A percentile compares a stretch with the other conserved stretches of the same genome.
phyloP scores from a whole-genome alignment of 306 rosid species.

The Pyrus communis region DNA sequence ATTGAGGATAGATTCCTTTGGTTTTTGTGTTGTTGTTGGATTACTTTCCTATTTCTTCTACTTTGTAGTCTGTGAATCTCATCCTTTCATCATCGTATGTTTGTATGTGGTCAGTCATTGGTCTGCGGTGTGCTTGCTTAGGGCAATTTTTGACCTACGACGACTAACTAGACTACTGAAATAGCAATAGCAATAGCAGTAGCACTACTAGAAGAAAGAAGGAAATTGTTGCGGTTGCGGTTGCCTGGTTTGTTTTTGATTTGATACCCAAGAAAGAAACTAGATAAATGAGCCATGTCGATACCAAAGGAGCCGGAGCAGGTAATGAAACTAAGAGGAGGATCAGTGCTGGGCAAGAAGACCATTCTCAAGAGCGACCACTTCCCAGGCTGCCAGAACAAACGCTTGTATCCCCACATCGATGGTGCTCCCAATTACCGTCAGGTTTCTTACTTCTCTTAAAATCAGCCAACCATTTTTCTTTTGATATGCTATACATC shows the following conservation, averaged over 20 bases:
- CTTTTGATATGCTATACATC: background rate
- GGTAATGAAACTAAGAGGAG: conserved; percentile 77
- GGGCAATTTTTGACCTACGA: background rate
- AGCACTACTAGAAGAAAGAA: background rate
- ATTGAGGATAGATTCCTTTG: background rate
- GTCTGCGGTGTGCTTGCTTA: background rate
- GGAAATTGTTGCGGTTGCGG: background rate
- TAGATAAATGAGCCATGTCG: conserved; percentile 19
- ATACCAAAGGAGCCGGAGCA: conserved; percentile 59
- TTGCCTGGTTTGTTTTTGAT: too few relatives aligned
- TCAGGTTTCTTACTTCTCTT: conserved; percentile 28
- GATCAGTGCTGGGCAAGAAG: conserved; percentile 81
- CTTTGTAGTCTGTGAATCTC: background rate
- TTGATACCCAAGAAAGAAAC: background rate
- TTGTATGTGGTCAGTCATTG: background rate
- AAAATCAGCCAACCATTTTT: too few relatives aligned
- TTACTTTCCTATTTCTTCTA: background rate
- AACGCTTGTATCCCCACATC: conserved; percentile 75
- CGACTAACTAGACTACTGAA: background rate
- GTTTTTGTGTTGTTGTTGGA: background rate
- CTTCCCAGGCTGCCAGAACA: conserved; percentile 94
- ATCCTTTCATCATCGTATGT: too few relatives aligned
- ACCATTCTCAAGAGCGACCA: conserved; percentile 95
- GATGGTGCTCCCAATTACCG: conserved; percentile 99
- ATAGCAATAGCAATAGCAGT: too few relatives aligned